phyloP scores from a whole-genome alignment of 192 early-diverging fungal genomes.

The Coemansia sp. region DNA sequence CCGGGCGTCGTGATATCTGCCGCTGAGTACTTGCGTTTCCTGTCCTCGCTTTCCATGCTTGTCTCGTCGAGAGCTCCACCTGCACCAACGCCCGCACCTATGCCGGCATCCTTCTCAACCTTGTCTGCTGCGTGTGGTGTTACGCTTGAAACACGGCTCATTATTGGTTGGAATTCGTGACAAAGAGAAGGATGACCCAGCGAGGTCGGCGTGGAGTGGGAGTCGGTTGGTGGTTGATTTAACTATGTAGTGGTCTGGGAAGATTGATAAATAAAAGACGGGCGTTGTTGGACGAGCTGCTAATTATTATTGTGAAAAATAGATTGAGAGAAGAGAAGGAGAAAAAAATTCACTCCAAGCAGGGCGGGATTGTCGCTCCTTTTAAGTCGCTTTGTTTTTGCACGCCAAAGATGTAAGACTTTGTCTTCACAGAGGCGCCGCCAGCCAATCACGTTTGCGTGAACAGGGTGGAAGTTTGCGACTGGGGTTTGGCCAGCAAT shows the following conservation, averaged over 20 bases:
- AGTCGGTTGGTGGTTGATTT: background rate
- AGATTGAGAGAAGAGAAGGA: background rate
- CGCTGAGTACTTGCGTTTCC: constrained; percentile 48
- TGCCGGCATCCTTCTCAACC: constrained; percentile 16
- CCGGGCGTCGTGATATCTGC: constrained; percentile 18
- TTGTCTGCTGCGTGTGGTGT: constrained; percentile 1
- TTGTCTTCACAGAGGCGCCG: background rate
- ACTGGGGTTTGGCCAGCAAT: too few relatives aligned
- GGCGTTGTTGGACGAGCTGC: background rate
- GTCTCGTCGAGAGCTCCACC: constrained; percentile 14
- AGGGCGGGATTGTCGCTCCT: background rate
- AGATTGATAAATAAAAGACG: background rate
- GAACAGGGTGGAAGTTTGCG: constrained; percentile 47
- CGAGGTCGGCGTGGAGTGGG: background rate
- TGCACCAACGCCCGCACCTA: constrained; percentile 34
- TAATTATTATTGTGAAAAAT: background rate
- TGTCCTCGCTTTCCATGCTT: constrained; percentile 12
- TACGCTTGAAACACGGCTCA: constrained; percentile 1
- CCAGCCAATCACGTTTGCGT: constrained; percentile 10
- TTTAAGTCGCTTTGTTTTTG: background rate
- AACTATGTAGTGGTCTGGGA: too few relatives aligned
- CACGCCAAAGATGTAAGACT: background rate
- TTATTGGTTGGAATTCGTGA: background rate
- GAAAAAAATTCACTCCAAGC: background rate
- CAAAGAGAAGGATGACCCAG: constrained; percentile 7